Conservation (phyloP, 2,329 filamentous ascomycete genomes). For the Clonostachys solani region DNA sequence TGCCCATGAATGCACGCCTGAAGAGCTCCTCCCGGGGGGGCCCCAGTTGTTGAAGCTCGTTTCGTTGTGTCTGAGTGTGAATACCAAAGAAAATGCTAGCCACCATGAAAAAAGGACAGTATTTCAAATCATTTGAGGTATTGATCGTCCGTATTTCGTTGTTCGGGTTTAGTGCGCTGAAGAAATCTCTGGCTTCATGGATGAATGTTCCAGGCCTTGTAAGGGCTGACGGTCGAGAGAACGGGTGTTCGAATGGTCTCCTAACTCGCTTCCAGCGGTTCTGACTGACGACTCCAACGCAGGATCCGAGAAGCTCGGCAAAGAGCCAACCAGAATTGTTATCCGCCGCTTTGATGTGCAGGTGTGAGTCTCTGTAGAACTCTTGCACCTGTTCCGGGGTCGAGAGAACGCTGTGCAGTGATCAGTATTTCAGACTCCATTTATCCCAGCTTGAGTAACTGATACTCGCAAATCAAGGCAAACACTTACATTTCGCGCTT, state of each 20-base stretch:
- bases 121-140: conserved; percentile 9
- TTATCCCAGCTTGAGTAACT: conserved; percentile 9
- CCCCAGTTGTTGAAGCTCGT: conserved; percentile 12
- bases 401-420: conserved; percentile 18
- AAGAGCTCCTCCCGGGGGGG: conserved; percentile 14
- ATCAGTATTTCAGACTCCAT: neutral
- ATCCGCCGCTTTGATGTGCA: conserved; percentile 31
- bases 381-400: conserved; percentile 22
- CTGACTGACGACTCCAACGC: conserved; percentile 32
- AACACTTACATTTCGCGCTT: conserved; percentile 28
- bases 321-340: conserved; percentile 33
- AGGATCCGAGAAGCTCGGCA: conserved; percentile 32
- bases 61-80: no score
- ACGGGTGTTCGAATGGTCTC: conserved; percentile 8
- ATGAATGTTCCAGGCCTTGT: no score
- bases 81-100: conserved; percentile 29
- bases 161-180: no score
- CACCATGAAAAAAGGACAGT: conserved; percentile 30
- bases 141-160: no score
- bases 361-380: conserved; percentile 37
- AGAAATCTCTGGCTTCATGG: no score
- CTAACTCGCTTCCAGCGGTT: conserved; percentile 18
- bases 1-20: conserved; percentile 23
- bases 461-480: neutral
- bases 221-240: conserved; percentile 1